A percentile compares a stretch with the other conserved stretches of the same genome.
Evolutionary conservation across 2,329 filamentous ascomycete species (phyloP).

Genomic region (Alternaria longipes): DNA sequence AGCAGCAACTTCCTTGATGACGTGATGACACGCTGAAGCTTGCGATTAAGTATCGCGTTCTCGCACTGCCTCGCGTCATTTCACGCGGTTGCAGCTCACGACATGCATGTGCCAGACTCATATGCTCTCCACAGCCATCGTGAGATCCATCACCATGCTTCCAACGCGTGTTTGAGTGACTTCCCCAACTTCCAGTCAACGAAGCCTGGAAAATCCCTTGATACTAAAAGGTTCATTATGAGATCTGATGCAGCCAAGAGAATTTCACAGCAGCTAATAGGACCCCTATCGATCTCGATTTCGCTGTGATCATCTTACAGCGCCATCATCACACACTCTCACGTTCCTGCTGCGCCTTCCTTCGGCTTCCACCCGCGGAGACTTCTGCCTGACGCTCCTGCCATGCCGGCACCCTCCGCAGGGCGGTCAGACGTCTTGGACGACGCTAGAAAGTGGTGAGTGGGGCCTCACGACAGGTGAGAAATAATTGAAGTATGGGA

Average conservation of each 20-base stretch:
- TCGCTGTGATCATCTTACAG: neutral
- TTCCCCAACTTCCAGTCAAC: neutral
- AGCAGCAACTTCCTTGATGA: neutral
- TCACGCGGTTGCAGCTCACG: neutral
- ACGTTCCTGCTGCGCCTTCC: neutral
- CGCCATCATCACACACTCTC: neutral
- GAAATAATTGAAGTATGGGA: conserved; percentile 20
- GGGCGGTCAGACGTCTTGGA: conserved; percentile 19
- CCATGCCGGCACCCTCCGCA: neutral
- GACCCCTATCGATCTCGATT: neutral
- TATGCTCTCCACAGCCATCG: neutral
- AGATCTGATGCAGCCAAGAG: neutral
- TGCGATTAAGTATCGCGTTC: neutral
- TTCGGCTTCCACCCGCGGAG: neutral
- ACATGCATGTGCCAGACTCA: conserved; percentile 4
- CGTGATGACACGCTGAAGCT: neutral
- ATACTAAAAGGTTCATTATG: neutral
- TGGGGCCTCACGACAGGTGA: conserved; percentile 18
- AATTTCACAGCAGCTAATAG: neutral
- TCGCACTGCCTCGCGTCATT: neutral
- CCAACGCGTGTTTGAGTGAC: neutral
- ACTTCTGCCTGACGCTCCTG: conserved; percentile 2
- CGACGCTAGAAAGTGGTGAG: conserved; percentile 17
- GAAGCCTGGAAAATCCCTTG: neutral
- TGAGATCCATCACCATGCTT: neutral